Conservation (phyloP, 345 rosid species). For the Chamaenerion angustifolium region DNA sequence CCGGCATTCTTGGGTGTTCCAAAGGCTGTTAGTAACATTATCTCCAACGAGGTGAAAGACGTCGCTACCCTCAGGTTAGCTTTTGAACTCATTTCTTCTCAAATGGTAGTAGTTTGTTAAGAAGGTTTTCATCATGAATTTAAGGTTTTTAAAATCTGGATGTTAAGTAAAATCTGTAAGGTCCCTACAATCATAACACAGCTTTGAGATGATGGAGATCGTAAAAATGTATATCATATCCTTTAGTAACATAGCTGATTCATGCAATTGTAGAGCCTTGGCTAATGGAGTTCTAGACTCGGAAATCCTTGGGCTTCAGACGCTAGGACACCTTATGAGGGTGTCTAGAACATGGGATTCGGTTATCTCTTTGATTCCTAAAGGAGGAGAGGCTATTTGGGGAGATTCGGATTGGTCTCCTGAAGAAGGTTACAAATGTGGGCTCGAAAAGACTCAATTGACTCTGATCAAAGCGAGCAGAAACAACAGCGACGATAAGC, state of each 20-base stretch:
- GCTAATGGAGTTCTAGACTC: constrained; percentile 36
- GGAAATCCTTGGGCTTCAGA: constrained; percentile 40
- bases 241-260: too few relatives aligned
- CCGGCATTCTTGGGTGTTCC: constrained; percentile 63
- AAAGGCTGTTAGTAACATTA: constrained; percentile 38
- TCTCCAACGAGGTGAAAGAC: constrained; percentile 52
- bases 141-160: not conserved
- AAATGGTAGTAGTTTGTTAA: not conserved
- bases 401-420: constrained; percentile 49
- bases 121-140: not conserved
- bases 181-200: too few relatives aligned
- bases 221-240: too few relatives aligned
- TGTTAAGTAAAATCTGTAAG: too few relatives aligned
- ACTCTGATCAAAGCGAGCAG: constrained; percentile 10
- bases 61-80: constrained; percentile 40
- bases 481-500: constrained; percentile 18
- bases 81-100: not conserved
- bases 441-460: constrained; percentile 19
- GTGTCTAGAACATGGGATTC: constrained; percentile 73
- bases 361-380: constrained; percentile 43
- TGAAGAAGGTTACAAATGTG: constrained; percentile 36
- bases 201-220: too few relatives aligned
- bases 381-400: constrained; percentile 76
- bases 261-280: constrained; percentile 32
- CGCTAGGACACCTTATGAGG: constrained; percentile 43